These are phyloP conservation scores for Celoporthe dispersa DNA, from an alignment of 2,329 filamentous ascomycete genomes.

Conservation along the genomic window DNA sequence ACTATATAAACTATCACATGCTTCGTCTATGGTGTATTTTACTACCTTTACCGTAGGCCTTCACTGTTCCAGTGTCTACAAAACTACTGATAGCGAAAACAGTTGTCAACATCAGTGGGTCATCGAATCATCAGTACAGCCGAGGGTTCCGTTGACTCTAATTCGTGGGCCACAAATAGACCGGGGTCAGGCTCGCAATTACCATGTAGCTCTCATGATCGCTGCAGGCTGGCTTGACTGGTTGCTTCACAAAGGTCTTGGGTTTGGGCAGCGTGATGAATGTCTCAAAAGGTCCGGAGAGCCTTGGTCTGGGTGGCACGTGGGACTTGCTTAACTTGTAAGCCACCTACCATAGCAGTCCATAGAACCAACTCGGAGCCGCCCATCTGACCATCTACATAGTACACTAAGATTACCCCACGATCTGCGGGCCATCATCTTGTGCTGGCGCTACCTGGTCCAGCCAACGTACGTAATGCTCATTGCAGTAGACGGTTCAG, in stretches of 20 bases:
- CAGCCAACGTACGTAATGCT: not conserved
- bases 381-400: constrained; percentile 4
- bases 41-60: not conserved
- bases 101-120: not conserved
- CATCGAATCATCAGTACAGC: not conserved
- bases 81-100: not conserved
- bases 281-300: not conserved
- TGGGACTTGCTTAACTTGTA: not conserved
- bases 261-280: not conserved
- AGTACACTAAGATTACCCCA: constrained; percentile 2
- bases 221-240: not conserved
- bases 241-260: not conserved
- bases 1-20: not conserved
- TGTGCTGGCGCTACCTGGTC: constrained; percentile 3
- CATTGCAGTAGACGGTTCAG: not conserved
- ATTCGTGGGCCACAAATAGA: not conserved
- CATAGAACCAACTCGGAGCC: not conserved
- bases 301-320: not conserved
- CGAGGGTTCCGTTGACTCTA: not conserved
- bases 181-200: not conserved
- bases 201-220: not conserved
- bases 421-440: constrained; percentile 1
- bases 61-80: not conserved
- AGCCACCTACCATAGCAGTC: not conserved
- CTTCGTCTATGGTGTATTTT: not conserved